Conservation (phyloP, 2,329 filamentous ascomycete species). For the Plectosphaerella sp. region DNA sequence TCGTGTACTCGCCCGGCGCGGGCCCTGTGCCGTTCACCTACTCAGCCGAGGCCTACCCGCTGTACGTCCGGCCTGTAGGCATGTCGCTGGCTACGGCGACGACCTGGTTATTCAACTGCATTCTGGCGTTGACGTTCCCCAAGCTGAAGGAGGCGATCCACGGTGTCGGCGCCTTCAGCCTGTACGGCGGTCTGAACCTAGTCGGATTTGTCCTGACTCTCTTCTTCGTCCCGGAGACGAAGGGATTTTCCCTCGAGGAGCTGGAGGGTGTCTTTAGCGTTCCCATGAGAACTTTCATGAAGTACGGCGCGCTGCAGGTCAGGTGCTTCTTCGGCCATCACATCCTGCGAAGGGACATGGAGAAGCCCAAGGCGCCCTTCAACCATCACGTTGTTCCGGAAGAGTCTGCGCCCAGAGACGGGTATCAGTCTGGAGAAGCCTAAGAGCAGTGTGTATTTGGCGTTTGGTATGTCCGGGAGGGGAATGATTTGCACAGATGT, state of each 20-base stretch:
- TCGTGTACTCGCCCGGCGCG: constrained; percentile 55
- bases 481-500: neutral
- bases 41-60: constrained; percentile 61
- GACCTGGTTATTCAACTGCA: constrained; percentile 42
- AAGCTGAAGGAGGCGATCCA: constrained; percentile 37
- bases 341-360: constrained; percentile 11
- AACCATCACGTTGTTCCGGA: neutral
- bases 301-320: constrained; percentile 17
- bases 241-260: constrained; percentile 39
- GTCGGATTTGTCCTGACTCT: constrained; percentile 38
- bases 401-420: neutral
- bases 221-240: constrained; percentile 37
- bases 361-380: constrained; percentile 8
- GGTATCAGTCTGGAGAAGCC: neutral
- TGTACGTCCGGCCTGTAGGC: constrained; percentile 57
- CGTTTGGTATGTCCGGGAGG: too few relatives aligned
- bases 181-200: constrained; percentile 45
- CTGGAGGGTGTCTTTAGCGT: constrained; percentile 21
- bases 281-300: neutral
- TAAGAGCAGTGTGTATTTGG: neutral
- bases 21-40: constrained; percentile 63
- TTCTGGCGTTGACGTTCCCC: constrained; percentile 42
- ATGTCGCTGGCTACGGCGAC: constrained; percentile 56
- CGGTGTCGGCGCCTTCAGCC: constrained; percentile 42
- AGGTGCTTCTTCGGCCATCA: constrained; percentile 17